Base-by-base conservation (phyloP, 139 green algal genomes). In the Dunaliella sp. region DNA sequence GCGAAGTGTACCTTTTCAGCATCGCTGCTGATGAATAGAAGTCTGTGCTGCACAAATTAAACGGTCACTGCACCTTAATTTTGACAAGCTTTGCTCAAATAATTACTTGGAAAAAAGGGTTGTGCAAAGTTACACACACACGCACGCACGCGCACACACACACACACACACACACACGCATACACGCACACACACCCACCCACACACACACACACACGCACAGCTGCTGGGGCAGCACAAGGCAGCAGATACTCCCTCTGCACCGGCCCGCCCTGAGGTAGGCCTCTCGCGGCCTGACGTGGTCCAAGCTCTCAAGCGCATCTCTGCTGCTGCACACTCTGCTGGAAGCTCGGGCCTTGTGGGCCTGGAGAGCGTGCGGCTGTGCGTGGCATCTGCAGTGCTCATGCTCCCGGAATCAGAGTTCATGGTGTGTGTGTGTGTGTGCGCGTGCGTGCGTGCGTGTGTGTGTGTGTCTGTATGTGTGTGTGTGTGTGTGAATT, bases 351-450 rank as follows among this genome's bases (percentile, higher is more conserved):
- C 77, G 58, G n/a, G n/a, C n/a, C 73, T 84, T 36, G 81, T 35
- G 24, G 30, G 80, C 36, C 80, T 84, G 36, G 36, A 59, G 21
- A 35, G 38, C 24, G 57, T 48, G 31, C 36, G 37, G 30, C 36
- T 37, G 0, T 30, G n/a, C 0, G 84, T 89, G 35, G 84, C 81
- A 3, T 30, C 57, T 28, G 86, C 86, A 30, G 78, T 89, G n/a
- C 81, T 90, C 80, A 26, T 80, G 58, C 77, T 92, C 36, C 81
- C 86, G 0, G 84, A 88, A 24, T 31, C n/a, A 1, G 80, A 84
- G 33, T 80, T 92, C 2, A 85, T 77, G 26, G 86, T 86, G 58
- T 75, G 76, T 32, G 76, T 16, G 7, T 65, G 7, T 65, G 48
- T 65, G n/a, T n/a, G n/a, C n/a, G n/a, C n/a, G n/a, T n/a, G n/a